A percentile compares a stretch with the other conserved stretches of the same genome.
Conservation (phyloP, 2,329 filamentous ascomycete species). For the Pseudophaeomoniella oleicola region DNA sequence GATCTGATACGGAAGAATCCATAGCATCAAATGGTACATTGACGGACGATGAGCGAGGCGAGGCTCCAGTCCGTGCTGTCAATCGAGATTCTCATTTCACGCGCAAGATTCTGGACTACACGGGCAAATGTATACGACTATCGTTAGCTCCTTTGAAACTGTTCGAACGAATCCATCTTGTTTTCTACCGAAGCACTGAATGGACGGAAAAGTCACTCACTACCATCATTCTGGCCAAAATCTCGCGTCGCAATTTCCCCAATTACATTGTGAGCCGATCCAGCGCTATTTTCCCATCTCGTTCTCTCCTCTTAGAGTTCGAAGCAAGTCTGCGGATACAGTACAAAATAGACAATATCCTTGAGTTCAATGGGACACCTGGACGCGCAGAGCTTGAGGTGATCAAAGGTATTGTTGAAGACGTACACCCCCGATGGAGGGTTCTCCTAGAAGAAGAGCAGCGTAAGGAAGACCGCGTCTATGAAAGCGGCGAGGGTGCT, state of each 20-base stretch:
- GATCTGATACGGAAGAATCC: slow-evolving; percentile 47
- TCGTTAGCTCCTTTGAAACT: slow-evolving; percentile 58
- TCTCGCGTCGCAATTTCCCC: slow-evolving; percentile 75
- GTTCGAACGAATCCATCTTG: slow-evolving; percentile 86
- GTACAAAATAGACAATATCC: slow-evolving; percentile 61
- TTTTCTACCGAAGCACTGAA: slow-evolving; percentile 90
- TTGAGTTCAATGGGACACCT: slow-evolving; percentile 64
- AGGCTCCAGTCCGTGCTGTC: slow-evolving; percentile 27
- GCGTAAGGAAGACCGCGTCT: slow-evolving; percentile 59
- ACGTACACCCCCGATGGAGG: slow-evolving; percentile 70
- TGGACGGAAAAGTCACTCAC: slow-evolving; percentile 97
- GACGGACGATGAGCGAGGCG: slow-evolving; percentile 18
- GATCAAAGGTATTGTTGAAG: slow-evolving; percentile 58
- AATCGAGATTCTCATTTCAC: slow-evolving; percentile 65
- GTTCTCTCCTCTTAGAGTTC: slow-evolving; percentile 67
- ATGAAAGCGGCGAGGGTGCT: slow-evolving; percentile 69
- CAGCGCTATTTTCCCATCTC: slow-evolving; percentile 71
- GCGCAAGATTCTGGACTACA: slow-evolving; percentile 59
- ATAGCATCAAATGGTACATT: slow-evolving; percentile 24
- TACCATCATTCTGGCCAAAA: slow-evolving; percentile 85
- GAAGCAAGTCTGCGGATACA: slow-evolving; percentile 75
- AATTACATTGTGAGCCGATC: slow-evolving; percentile 82
- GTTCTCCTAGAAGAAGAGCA: slow-evolving; percentile 58
- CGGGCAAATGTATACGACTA: slow-evolving; percentile 73
- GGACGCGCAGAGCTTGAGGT: slow-evolving; percentile 50